These are phyloP conservation scores for Babjeviella inositovora DNA, from an alignment of 805 yeast species.

Conservation along the genomic window DNA sequence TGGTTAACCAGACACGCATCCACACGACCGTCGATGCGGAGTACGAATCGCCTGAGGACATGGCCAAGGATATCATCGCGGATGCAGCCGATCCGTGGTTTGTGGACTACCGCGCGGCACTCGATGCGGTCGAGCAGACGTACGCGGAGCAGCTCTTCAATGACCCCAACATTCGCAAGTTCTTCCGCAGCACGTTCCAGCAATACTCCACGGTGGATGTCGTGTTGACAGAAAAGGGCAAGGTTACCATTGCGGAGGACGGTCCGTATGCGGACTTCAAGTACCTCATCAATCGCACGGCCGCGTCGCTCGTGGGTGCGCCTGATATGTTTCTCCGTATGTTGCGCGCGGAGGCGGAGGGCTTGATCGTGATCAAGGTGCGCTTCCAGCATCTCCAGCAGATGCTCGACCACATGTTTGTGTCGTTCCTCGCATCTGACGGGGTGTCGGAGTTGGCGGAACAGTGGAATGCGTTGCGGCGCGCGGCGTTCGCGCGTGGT, in stretches of 20 bases:
- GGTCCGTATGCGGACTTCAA: slow-evolving; percentile 82
- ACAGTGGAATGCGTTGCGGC: slow-evolving; percentile 73
- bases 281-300: slow-evolving; percentile 71
- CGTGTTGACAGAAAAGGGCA: slow-evolving; percentile 72
- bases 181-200: slow-evolving; percentile 46
- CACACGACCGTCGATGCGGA: slow-evolving; percentile 58
- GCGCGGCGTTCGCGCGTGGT: slow-evolving; percentile 47
- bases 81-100: slow-evolving; percentile 24
- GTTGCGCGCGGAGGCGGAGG: slow-evolving; percentile 79
- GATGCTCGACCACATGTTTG: slow-evolving; percentile 31
- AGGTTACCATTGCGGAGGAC: slow-evolving; percentile 60
- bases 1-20: slow-evolving; percentile 44
- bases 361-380: slow-evolving; percentile 53
- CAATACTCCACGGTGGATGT: slow-evolving; percentile 56
- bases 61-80: slow-evolving; percentile 24
- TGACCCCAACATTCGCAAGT: slow-evolving; percentile 66
- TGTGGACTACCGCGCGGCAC: slow-evolving; percentile 42
- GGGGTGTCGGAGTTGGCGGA: slow-evolving; percentile 61
- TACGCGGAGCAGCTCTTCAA: slow-evolving; percentile 69
- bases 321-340: slow-evolving; percentile 82
- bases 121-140: slow-evolving; percentile 58
- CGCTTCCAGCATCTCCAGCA: slow-evolving; percentile 33
- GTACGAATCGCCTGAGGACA: slow-evolving; percentile 38
- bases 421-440: slow-evolving; percentile 51
- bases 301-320: slow-evolving; percentile 51